Conservation (phyloP, 306 rosid genomes). For the Rosa lucieae region DNA sequence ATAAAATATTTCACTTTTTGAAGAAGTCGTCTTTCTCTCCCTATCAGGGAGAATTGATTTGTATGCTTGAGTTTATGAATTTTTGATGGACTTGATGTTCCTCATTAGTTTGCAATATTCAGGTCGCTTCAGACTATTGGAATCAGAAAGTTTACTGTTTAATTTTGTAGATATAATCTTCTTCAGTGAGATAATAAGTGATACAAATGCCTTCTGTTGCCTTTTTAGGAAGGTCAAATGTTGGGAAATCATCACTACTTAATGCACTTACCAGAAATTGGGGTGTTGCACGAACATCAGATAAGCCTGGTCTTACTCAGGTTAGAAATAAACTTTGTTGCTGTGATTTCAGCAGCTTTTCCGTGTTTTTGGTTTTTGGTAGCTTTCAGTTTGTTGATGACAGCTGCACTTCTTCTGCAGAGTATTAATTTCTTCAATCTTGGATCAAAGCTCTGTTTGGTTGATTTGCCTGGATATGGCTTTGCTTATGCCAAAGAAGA, state of each 20-base stretch:
- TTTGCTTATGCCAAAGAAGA: constrained; percentile 98
- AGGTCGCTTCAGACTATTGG: background rate
- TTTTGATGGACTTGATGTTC: background rate
- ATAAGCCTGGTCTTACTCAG: constrained; percentile 97
- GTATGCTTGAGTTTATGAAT: background rate
- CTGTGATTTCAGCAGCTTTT: constrained; percentile 1
- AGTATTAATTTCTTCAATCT: constrained; percentile 78
- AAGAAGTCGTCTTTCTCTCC: background rate
- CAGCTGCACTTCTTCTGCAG: constrained; percentile 46
- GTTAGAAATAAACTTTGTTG: constrained; percentile 28
- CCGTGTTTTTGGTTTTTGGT: background rate
- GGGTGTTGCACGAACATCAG: constrained; percentile 92
- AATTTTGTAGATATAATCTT: constrained; percentile 1
- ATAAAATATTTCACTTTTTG: background rate
- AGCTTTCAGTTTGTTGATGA: constrained; percentile 8
- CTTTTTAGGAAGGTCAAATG: constrained; percentile 86
- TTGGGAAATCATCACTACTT: constrained; percentile 93
- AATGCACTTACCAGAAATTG: constrained; percentile 93
- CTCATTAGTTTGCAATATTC: background rate
- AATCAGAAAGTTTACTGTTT: background rate
- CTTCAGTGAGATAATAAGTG: constrained; percentile 13
- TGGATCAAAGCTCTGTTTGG: constrained; percentile 74
- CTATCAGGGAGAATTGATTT: background rate
- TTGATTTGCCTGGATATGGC: constrained; percentile 98
- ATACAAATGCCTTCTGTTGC: constrained; percentile 22